These are phyloP conservation scores for Penicillium sp. DNA, from an alignment of 2,329 filamentous ascomycete species.

Conservation along the genomic window DNA sequence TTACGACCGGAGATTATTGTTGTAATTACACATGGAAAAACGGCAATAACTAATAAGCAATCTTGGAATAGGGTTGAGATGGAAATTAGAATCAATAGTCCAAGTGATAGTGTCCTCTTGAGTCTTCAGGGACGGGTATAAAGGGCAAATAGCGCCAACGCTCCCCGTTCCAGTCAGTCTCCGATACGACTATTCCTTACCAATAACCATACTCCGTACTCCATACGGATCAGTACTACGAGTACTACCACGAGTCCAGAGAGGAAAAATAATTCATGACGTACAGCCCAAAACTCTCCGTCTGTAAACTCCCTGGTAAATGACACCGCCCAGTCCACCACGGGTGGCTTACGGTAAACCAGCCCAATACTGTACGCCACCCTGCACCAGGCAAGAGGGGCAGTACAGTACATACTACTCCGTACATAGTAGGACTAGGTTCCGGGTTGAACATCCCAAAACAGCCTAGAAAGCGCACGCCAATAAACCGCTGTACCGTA, in stretches of 20 bases:
- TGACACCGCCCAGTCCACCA: not conserved
- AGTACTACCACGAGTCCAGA: not conserved
- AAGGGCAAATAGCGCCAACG: not conserved
- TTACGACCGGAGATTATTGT: not conserved
- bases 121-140: not conserved
- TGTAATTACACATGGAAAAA: not conserved
- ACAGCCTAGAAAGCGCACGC: not conserved
- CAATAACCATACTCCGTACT: no score
- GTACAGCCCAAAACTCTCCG: not conserved
- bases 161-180: not conserved
- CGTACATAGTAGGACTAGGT: no score
- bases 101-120: not conserved
- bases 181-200: not conserved
- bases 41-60: not conserved
- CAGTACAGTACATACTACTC: not conserved
- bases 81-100: conserved; percentile 5
- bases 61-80: not conserved
- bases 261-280: not conserved
- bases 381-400: conserved; percentile 2
- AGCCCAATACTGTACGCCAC: not conserved
- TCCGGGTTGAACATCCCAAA: not conserved
- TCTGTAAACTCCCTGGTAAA: not conserved
- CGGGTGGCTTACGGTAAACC: conserved; percentile 7
- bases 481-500: not conserved
- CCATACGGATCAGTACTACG: no score